Percentiles rank a stretch among this genome's conserved stretches.
Evolutionary conservation across 192 early-diverging fungal species (phyloP).

Genomic region (Radiomyces spectabilis): DNA sequence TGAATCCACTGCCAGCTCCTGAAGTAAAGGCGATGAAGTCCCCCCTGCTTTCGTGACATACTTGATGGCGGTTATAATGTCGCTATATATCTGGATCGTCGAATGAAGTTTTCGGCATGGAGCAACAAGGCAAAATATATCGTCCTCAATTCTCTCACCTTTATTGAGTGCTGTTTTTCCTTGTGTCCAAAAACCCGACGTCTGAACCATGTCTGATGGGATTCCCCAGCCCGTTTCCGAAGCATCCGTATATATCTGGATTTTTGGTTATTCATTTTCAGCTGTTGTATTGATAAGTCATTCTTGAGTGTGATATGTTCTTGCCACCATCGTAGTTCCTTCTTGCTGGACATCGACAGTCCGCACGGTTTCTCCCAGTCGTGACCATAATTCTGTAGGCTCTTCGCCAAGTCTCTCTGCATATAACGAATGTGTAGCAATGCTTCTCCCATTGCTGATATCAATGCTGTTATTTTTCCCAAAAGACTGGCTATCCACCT

Average conservation of each 20-base stretch:
- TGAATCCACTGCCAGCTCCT: conserved; percentile 13
- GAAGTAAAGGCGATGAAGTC: conserved; percentile 3
- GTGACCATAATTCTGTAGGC: not conserved
- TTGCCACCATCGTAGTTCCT: conserved; percentile 8
- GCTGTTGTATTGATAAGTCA: not conserved
- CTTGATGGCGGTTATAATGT: conserved; percentile 17
- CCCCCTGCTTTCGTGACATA: conserved; percentile 10
- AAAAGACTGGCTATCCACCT: conserved; percentile 6
- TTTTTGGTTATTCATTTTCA: not conserved
- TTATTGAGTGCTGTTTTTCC: conserved; percentile 1
- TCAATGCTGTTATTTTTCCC: conserved; percentile 7
- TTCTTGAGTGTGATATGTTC: not conserved
- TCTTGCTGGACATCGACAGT: not conserved
- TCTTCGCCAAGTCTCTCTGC: conserved; percentile 1
- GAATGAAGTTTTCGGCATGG: not conserved
- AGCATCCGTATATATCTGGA: not conserved
- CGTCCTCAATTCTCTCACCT: conserved; percentile 4
- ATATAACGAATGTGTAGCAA: not conserved
- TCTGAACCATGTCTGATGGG: not conserved
- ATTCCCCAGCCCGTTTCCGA: conserved; percentile 15
- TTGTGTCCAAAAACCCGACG: conserved; percentile 1
- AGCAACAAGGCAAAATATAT: conserved; percentile 2
- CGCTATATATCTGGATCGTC: not conserved
- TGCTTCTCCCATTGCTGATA: conserved; percentile 10
- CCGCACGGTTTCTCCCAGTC: conserved; percentile 3